A percentile compares a stretch with the other conserved stretches of the same genome.
phyloP scores from a whole-genome alignment of 78 protist species.

The Mantamonas sphyraenae region DNA sequence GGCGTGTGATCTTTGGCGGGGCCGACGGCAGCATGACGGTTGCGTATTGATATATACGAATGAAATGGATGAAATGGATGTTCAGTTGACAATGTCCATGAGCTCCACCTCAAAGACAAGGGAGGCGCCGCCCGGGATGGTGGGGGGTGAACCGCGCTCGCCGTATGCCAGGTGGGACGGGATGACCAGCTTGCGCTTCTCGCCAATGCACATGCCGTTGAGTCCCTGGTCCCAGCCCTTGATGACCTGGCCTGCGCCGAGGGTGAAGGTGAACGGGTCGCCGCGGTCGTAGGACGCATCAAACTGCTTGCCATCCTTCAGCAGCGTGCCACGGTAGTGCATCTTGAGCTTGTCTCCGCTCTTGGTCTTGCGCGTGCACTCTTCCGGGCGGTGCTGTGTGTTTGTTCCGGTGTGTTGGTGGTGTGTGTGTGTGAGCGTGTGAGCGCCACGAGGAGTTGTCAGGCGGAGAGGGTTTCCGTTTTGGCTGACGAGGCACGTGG shows the following conservation, averaged over 20 bases:
- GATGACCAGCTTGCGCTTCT: slow-evolving; percentile 46
- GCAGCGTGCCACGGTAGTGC: slow-evolving; percentile 30
- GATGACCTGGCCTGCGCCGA: slow-evolving; percentile 33
- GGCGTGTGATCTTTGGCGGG: too few species aligned
- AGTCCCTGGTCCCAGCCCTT: slow-evolving; percentile 72
- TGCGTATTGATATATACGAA: too few species aligned
- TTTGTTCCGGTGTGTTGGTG: too few species aligned
- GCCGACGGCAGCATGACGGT: too few species aligned
- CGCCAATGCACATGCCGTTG: slow-evolving; percentile 60
- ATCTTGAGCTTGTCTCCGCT: slow-evolving; percentile 37
- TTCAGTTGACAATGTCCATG: slow-evolving; percentile 13
- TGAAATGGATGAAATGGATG: too few species aligned
- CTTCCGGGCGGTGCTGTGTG: slow-evolving; percentile 32
- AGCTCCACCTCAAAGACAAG: slow-evolving; percentile 50
- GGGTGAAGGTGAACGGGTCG: slow-evolving; percentile 8
- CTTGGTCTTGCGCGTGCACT: slow-evolving; percentile 34
- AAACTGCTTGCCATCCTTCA: background rate
- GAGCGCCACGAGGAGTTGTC: too few species aligned
- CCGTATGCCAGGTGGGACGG: slow-evolving; percentile 64
- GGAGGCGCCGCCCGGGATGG: slow-evolving; percentile 48
- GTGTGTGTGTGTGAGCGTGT: too few species aligned
- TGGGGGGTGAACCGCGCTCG: slow-evolving; percentile 33
- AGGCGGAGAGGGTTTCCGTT: too few species aligned
- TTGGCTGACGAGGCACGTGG: too few species aligned
- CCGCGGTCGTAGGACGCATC: slow-evolving; percentile 12